Base-by-base conservation (phyloP, 2,329 filamentous ascomycete species). In the Claviceps humidiphila region DNA sequence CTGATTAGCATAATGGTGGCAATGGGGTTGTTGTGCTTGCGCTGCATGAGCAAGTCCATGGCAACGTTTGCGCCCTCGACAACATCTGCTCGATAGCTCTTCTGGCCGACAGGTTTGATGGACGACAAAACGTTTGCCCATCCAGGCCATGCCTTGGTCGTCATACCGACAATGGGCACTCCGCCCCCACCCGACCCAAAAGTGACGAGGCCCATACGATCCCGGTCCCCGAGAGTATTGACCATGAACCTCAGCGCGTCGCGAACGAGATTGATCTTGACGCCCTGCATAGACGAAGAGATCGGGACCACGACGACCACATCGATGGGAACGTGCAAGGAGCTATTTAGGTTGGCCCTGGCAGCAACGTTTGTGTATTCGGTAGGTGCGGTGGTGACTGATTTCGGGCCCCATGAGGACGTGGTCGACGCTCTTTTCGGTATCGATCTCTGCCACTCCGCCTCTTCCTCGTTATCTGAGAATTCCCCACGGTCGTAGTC, bases 1-100 rank as follows among this genome's bases (percentile, higher is more conserved):
- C 93, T 97, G 66, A 98, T 97, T 57, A 98, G 77, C 68, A 98
- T 80, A 60, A 98, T 97, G 11, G 89, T 91, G 1, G 93, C 91
- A 51, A 98, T 85, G 0, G 93, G 89, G 64, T 97, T 98, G 68
- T 86, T 91, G 60, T 90, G 88, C 71, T 95, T 95, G 60, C 93
- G 84, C 70, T 96, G 90, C 93, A 98, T 98, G 53, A 98, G 77
- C 52, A 98, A 72, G 66, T 98, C 93, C 93, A 98, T 97, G 47
- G 93, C 93, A 49, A 96, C 89, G 61, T 97, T 98, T 38, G 91
- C 93, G 30, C 93, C 93, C 65, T 98, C 93, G 2, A 98, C 91
- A 14, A 97, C 90, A 70, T 98, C 93, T 1, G 91, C 91, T 13
- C 93, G 85, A 62, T 95, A 82, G 65, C 89, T 97, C 78, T 97